Percentiles rank a stretch among this genome's conserved stretches.
Evolutionary conservation across 352 stramenopile species (phyloP).

Genomic region (Pythium rishiriense): DNA sequence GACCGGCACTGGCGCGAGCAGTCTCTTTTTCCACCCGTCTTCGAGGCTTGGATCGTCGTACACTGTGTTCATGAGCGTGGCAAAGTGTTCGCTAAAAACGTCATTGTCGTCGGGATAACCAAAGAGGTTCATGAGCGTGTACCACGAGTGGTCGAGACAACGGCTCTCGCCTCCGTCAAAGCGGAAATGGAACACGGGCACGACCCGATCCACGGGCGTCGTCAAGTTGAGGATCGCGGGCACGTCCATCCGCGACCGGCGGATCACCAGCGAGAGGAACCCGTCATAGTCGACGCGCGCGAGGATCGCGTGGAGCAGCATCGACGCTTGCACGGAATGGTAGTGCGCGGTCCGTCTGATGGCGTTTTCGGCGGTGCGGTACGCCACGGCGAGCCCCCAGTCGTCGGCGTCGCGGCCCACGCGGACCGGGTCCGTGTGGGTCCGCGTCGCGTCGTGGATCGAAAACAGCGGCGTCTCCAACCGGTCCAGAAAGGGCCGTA

Average conservation of each 20-base stretch:
- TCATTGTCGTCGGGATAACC: background rate
- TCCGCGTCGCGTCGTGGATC: background rate
- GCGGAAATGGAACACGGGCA: background rate
- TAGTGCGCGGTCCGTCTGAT: background rate
- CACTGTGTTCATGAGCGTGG: background rate
- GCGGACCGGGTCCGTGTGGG: background rate
- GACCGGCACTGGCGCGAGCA: background rate
- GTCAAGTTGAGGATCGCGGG: background rate
- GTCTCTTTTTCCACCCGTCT: background rate
- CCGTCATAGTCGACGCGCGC: slow-evolving; percentile 2
- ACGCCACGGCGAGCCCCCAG: slow-evolving; percentile 1
- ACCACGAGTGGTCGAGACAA: background rate
- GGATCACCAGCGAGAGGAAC: slow-evolving; percentile 5
- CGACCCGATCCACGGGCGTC: background rate
- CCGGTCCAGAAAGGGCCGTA: background rate
- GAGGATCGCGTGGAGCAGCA: background rate
- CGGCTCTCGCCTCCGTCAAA: background rate
- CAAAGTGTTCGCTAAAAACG: background rate
- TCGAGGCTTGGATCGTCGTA: background rate
- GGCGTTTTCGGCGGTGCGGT: background rate
- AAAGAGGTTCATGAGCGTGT: background rate
- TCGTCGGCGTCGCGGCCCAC: background rate
- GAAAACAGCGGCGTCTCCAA: background rate
- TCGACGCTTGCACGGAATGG: background rate
- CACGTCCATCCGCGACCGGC: background rate